phyloP scores from a whole-genome alignment of 75 land plant species.

The Isoetes taiwanensis region DNA sequence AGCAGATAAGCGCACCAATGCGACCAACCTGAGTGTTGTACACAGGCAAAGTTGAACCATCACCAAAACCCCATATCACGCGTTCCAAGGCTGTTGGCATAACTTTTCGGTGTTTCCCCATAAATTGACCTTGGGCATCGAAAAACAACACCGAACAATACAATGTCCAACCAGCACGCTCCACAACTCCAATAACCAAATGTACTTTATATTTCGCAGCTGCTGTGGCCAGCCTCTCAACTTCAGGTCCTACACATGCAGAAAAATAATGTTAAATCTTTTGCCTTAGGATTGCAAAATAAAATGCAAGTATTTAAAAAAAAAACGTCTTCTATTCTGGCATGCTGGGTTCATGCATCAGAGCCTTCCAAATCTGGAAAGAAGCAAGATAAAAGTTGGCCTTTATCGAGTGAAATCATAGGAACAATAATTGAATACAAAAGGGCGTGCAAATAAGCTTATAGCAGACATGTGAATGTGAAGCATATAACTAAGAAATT shows the following conservation, averaged over 20 bases:
- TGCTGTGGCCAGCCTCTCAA: conserved; percentile 60
- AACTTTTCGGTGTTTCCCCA: conserved; percentile 89
- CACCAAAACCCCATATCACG: conserved; percentile 94
- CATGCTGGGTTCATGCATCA: too few species aligned
- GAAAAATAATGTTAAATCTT: too few species aligned
- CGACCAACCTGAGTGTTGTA: conserved; percentile 73
- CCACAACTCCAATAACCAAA: conserved; percentile 87
- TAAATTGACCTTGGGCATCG: conserved; percentile 62
- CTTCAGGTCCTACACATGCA: conserved; percentile 60
- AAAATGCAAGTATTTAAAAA: too few species aligned
- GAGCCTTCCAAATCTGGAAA: too few species aligned
- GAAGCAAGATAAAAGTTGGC: too few species aligned
- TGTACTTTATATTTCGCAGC: conserved; percentile 72
- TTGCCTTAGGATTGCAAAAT: too few species aligned
- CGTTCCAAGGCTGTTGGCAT: conserved; percentile 91
- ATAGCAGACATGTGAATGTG: too few species aligned
- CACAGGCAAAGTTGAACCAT: conserved; percentile 95
- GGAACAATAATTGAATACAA: too few species aligned
- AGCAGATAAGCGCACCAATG: conserved; percentile 81
- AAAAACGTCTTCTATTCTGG: too few species aligned
- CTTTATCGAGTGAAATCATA: too few species aligned
- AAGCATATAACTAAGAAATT: too few species aligned
- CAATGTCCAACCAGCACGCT: conserved; percentile 80
- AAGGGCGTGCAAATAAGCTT: too few species aligned
- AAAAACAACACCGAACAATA: conserved; percentile 82